A percentile compares a stretch with the other conserved stretches of the same genome.
These are phyloP conservation scores for Oryza officinalis DNA, from an alignment of 176 grass and related monocot genomes.

Conservation along the genomic window DNA sequence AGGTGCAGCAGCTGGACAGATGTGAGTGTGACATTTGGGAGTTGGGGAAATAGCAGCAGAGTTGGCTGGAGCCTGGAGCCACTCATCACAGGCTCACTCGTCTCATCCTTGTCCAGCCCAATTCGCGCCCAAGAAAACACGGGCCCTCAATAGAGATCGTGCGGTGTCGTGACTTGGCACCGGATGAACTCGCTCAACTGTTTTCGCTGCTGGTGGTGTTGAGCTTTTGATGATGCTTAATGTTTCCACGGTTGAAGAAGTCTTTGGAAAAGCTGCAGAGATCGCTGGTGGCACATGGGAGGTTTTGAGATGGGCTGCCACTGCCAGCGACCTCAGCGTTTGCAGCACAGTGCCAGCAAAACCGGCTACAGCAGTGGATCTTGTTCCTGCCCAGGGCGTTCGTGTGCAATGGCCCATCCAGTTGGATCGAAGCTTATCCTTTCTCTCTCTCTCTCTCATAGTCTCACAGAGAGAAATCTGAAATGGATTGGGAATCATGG, in stretches of 20 bases:
- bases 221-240: too few relatives aligned
- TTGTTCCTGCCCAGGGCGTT: neutral
- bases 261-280: too few relatives aligned
- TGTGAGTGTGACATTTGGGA: neutral
- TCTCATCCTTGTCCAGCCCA: neutral
- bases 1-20: neutral
- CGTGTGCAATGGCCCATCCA: neutral
- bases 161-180: neutral
- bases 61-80: too few relatives aligned
- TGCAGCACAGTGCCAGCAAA: neutral
- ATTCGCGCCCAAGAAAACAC: neutral
- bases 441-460: neutral
- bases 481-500: neutral
- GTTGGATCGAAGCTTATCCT: neutral
- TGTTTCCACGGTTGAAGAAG: too few relatives aligned
- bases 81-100: neutral
- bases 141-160: neutral
- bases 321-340: neutral
- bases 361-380: neutral
- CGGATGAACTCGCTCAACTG: too few relatives aligned
- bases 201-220: too few relatives aligned
- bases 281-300: neutral
- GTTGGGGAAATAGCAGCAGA: too few relatives aligned
- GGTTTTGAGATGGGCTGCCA: neutral
- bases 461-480: neutral